Percentiles rank a stretch among this genome's conserved stretches.
These are phyloP conservation scores for Claviceps fusiformis DNA, from an alignment of 2,329 filamentous ascomycete genomes.

Conservation along the genomic window DNA sequence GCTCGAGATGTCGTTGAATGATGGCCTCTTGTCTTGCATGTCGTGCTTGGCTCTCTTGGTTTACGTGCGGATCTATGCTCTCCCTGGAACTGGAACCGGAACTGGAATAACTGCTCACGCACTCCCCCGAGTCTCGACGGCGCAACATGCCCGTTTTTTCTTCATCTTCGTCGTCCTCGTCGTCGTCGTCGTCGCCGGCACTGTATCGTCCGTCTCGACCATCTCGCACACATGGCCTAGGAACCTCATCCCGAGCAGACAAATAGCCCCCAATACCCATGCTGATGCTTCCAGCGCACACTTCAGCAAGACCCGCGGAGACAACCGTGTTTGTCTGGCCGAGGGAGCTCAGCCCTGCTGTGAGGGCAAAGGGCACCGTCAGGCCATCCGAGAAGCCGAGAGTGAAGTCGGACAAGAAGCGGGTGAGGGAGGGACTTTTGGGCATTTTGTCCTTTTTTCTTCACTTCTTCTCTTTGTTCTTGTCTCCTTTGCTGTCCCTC, in stretches of 20 bases:
- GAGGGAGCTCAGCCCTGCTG: slow-evolving; percentile 51
- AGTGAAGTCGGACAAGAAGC: slow-evolving; percentile 50
- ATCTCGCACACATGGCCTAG: not conserved
- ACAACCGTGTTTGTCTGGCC: slow-evolving; percentile 50
- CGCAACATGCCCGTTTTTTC: slow-evolving; percentile 15
- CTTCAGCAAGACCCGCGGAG: slow-evolving; percentile 54
- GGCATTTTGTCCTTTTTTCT: not conserved
- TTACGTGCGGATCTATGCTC: not conserved
- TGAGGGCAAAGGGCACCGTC: slow-evolving; percentile 63
- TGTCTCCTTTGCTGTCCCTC: not conserved
- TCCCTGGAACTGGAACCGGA: not conserved
- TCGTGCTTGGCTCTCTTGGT: not conserved
- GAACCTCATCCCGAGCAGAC: slow-evolving; percentile 33
- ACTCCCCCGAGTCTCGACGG: not conserved
- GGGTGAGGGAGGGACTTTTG: slow-evolving; percentile 17
- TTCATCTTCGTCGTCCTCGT: not conserved
- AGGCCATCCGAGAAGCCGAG: slow-evolving; percentile 62
- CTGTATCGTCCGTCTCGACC: slow-evolving; percentile 15
- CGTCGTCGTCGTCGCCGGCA: slow-evolving; percentile 5
- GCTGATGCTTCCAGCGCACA: slow-evolving; percentile 57
- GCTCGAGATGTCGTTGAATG: slow-evolving; percentile 20
- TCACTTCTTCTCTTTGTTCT: not conserved
- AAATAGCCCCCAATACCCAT: slow-evolving; percentile 64
- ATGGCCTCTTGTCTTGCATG: slow-evolving; percentile 9
- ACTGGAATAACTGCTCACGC: not conserved